Evolutionary conservation across 2,329 filamentous ascomycete genomes (phyloP), one percentile per base, ranked within the genome.

Genomic region (Thermomyces lanuginosus): DNA sequence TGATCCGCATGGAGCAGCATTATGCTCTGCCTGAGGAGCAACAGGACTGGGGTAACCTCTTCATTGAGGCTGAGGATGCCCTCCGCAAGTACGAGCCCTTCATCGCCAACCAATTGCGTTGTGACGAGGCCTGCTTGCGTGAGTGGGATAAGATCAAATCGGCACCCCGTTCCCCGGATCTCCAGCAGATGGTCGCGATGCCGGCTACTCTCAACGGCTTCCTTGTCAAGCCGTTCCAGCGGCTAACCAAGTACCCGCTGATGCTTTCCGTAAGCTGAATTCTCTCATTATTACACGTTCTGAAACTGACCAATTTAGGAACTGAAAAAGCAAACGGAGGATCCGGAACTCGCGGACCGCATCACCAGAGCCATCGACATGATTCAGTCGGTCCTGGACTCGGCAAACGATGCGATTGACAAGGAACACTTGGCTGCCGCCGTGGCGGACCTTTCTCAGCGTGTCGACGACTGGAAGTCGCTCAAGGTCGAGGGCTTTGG

Each of bases 391-490:
- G 78, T 92, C 0, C 63, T 95, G 16, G 70, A 74, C 36, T 76
- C 80, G 40, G 86, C 86, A 4, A 93, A 95, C 47, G 76, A 84
- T 31, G 86, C 84, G 4, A 82, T 98, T 22, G 79, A 91, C 46
- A 76, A 79, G 26, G 82, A 92, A 45, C 69, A 93, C 27, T 65
- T 91, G 27, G 69, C 77, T 25, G 79, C 89, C 44, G 83, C 84
- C 4, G 61, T 92, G 6, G 72, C 78, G 34, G 89, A 95, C 33
- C 64, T 98, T 14, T 73, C 76, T 33, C 58, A 58, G 28, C 67
- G 89, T 26, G 86, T 98, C 1, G 89, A 95, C 45, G 89, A 98
- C 49, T 98, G 89, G 89, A 95, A 93, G 54, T 80, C 77, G 27
- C 80, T 95, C 47, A 72, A 76, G 33, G 75, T 93, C 15, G 79